Evolutionary conservation across 2,329 filamentous ascomycete species (phyloP).

Genomic region (Niveomyces coronatus): DNA sequence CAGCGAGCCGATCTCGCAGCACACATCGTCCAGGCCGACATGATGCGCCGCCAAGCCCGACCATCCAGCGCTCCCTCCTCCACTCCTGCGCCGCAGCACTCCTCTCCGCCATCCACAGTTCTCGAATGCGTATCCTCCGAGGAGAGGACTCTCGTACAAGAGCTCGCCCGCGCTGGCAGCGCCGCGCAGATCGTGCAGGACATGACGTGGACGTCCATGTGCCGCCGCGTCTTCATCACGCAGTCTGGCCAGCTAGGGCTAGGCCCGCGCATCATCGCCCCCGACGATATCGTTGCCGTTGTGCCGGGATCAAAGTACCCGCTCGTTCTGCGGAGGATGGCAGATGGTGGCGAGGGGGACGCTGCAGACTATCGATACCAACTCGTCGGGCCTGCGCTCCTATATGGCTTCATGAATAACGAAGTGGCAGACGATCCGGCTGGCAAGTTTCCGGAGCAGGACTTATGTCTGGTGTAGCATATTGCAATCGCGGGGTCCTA

Average conservation of each 20-base stretch:
- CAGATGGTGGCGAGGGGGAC: too few species aligned
- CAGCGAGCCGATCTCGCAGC: slow-evolving; percentile 6
- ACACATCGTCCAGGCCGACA: slow-evolving; percentile 5
- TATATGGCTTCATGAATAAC: slow-evolving; percentile 9
- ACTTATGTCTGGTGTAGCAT: slow-evolving; percentile 1
- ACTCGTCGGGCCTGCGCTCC: slow-evolving; percentile 4
- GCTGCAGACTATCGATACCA: too few species aligned
- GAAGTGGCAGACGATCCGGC: neutral
- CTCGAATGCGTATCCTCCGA: neutral
- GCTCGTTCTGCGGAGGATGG: slow-evolving; percentile 1
- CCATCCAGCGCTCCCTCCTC: too few species aligned
- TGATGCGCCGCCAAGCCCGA: too few species aligned
- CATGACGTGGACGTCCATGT: slow-evolving; percentile 11
- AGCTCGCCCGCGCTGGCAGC: neutral
- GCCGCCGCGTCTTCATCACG: slow-evolving; percentile 6
- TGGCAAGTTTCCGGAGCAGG: neutral
- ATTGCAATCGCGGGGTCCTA: too few species aligned
- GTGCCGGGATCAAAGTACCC: slow-evolving; percentile 3
- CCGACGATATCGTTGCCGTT: slow-evolving; percentile 1
- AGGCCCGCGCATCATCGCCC: slow-evolving; percentile 4
- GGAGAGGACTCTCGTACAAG: neutral
- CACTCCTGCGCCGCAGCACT: neutral
- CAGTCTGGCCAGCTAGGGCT: slow-evolving; percentile 4
- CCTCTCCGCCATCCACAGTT: neutral
- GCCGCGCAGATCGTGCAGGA: slow-evolving; percentile 8